phyloP scores from a whole-genome alignment of 1,284 basidiomycete genomes.

The Heterobasidion annosum region DNA sequence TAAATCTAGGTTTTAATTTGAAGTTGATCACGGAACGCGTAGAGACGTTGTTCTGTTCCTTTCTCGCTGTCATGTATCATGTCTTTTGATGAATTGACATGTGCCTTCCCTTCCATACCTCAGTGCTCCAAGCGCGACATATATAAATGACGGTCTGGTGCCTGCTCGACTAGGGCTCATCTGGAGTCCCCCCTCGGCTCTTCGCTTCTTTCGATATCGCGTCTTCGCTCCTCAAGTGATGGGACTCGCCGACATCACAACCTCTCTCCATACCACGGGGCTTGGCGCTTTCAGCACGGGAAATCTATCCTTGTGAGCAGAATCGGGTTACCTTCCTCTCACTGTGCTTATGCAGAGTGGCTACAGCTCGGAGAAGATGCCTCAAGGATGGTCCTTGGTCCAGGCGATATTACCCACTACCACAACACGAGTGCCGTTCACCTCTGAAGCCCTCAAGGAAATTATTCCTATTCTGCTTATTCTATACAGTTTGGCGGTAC shows the following conservation, averaged over 20 bases:
- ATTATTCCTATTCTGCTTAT: neutral
- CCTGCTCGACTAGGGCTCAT: too few relatives aligned
- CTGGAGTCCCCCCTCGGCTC: neutral
- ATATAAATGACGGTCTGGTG: too few relatives aligned
- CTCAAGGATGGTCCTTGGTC: too few relatives aligned
- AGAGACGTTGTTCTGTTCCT: neutral
- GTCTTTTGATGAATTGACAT: neutral
- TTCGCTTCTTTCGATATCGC: neutral
- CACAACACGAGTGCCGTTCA: slow-evolving; percentile 1
- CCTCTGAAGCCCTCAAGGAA: neutral
- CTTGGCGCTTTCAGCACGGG: neutral
- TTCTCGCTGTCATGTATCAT: neutral
- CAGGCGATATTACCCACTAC: neutral
- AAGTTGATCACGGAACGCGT: too few relatives aligned
- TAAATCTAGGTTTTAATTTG: too few relatives aligned
- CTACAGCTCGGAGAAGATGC: too few relatives aligned
- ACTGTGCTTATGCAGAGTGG: too few relatives aligned
- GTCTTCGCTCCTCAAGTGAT: neutral
- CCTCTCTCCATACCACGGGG: neutral
- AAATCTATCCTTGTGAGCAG: neutral
- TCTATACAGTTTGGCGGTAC: slow-evolving; percentile 2
- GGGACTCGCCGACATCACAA: neutral
- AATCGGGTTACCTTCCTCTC: neutral
- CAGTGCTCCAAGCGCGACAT: too few relatives aligned
- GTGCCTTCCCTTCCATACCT: neutral